Evolutionary conservation across 2,329 filamentous ascomycete species (phyloP), one percentile per base, ranked within the genome.

Genomic region (Trichoderma citrinoviride): DNA sequence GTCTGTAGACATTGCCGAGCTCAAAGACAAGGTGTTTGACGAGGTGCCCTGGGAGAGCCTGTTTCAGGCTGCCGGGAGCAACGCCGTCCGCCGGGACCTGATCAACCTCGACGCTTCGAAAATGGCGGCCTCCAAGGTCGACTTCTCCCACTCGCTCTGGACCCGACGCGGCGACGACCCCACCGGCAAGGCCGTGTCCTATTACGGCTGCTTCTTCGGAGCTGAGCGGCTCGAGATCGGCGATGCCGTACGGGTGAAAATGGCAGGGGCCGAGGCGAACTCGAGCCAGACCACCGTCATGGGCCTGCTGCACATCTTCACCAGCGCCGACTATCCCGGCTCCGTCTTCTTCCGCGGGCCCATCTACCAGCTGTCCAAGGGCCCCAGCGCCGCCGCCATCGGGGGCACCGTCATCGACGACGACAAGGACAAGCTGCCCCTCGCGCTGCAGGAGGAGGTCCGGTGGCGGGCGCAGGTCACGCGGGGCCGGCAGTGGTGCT

Each of bases 91-190:
- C 65, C 75, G 77, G 19, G 80, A 82, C 52, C 69, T 78, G 10
- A 70, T 83, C 7, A 75, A 76, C 1, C 76, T 84, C 3, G 82
- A 84, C 65, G 82, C 81, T 0, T 83, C 82, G 4, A 84, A 84
- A 69, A 75, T 84, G 70, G 82, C 79, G 1, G 82, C 81, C 4
- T 76, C 76, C 19, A 81, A 79, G 65, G 78, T 83, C 29, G 81
- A 83, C 65, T 77, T 78, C 62, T 81, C 80, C 1, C 83, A 77
- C 70, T 83, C 81, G 0, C 74, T 82, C n/a, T 84, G 83, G 73
- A 80, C 74, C 15, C 74, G 71, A 21, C 72, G 75, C 17, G 71
- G 67, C 3, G 73, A 73, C 43, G 75, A 73, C 44, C 64, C 68
- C 47, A 74, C 72, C 21, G 71, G 71, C 12, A 75, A 77, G 61